Evolutionary conservation across 2,329 filamentous ascomycete genomes (phyloP), one percentile per base, ranked within the genome.

Genomic region (Podosphaera fusca): DNA sequence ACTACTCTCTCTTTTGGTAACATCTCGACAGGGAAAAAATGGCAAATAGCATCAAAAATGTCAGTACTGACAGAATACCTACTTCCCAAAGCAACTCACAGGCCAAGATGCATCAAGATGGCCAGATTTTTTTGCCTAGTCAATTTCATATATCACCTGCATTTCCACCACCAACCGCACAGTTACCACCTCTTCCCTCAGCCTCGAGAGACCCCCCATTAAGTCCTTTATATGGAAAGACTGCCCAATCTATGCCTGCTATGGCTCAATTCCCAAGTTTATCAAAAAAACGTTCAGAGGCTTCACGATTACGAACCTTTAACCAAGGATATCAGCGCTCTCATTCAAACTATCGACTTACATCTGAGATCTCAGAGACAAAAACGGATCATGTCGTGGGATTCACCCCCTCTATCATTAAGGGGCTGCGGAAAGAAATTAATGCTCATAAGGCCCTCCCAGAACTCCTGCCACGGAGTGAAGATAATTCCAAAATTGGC

Each of bases 201-300:
- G 40, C 60, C 34, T 58, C 60, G 14, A 58, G 58, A 42, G 59
- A 60, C 49, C 63, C 63, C 42, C 55, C 64, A 40, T 40, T 59
- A n/a, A 8, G 45, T 49, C n/a, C 60, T 12, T 49, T 55, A 50
- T 59, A 64, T 50, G 21, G 60, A 6, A 56, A 56, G n/a, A 49
- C n/a, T 8, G 8, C 8, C 45, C 61, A 64, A 57, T 63, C 63
- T 6, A 62, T 61, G 45, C 61, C 60, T 31, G 55, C 62, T 35
- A 60, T 64, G 2, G 52, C 63, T 21, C 59, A 61, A 21, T 34
- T 58, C 14, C 63, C 63, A 9, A 59, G 33, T 14, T 57, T 64
- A 8, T 63, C 61, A 46, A 61, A 64, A 52, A 62, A 61, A 38
- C 65, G 62, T 2, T 68, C 66, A 3, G 66, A 68, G 45, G 66